Percentiles rank a stretch among this genome's conserved stretches.
Conservation (phyloP, 2,329 filamentous ascomycete genomes). For the Rachicladosporium sp. region DNA sequence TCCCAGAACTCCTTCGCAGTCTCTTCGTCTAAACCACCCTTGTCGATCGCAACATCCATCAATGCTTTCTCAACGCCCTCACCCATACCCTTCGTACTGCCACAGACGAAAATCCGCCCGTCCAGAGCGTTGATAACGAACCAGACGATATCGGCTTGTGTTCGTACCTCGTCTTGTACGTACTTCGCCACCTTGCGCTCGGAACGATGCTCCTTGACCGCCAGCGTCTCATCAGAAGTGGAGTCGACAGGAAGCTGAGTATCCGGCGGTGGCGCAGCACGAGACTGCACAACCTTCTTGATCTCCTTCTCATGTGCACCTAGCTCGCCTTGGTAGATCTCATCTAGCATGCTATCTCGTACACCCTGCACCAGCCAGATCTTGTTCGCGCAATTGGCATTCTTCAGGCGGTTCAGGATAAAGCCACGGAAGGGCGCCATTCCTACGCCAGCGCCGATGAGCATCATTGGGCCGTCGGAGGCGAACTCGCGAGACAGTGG, state of each 20-base stretch:
- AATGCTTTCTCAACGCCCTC: conserved; percentile 85
- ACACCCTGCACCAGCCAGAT: conserved; percentile 94
- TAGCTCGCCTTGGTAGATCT: conserved; percentile 94
- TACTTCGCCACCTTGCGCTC: conserved; percentile 61
- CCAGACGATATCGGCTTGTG: conserved; percentile 95
- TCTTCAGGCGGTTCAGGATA: conserved; percentile 84
- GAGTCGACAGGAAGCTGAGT: too few relatives aligned
- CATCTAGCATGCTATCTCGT: conserved; percentile 86
- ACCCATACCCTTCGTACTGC: conserved; percentile 91
- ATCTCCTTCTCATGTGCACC: conserved; percentile 64
- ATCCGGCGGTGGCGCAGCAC: conserved; percentile 16
- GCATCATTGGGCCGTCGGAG: conserved; percentile 88
- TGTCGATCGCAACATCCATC: conserved; percentile 81
- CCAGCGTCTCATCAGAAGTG: neutral
- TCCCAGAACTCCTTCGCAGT: conserved; percentile 84
- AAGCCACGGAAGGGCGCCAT: conserved; percentile 97
- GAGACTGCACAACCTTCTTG: conserved; percentile 39
- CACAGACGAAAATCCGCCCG: conserved; percentile 90
- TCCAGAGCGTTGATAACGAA: conserved; percentile 95
- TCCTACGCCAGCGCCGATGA: conserved; percentile 92
- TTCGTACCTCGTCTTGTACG: conserved; percentile 85
- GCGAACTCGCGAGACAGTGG: conserved; percentile 85
- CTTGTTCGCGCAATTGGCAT: conserved; percentile 93
- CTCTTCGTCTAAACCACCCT: conserved; percentile 71
- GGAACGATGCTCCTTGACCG: conserved; percentile 21